Evolutionary conservation across 176 grass and related monocot species (phyloP), one percentile per base, ranked within the genome.

Genomic region (Puccinellia tenuiflora): DNA sequence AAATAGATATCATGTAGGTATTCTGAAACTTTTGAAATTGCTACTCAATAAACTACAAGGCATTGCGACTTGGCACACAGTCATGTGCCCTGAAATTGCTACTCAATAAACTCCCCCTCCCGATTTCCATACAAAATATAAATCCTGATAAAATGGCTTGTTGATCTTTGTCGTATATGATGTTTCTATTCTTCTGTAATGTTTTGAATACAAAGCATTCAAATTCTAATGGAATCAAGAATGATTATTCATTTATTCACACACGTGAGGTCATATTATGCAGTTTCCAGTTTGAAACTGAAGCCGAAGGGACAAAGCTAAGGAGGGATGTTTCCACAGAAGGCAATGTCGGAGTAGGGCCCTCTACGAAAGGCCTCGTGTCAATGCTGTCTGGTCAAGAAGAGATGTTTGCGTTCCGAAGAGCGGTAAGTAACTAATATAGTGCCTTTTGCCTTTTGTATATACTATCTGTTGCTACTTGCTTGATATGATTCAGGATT

Each of bases 251-350:
- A 67, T 67, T 21, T 21, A 31, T 18, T 81, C 7, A 81, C 59
- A 81, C 59, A 56, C 8, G 22, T 16, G 73, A 69, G 5, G 47
- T 46, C 20, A 46, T 64, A 72, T 40, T 76, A 83, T 84, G 86
- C 88, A 94, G 95, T 81, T 94, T 97, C 66, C 92, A 97, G 50
- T 97, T 97, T 76, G 95, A 97, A 87, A 91, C 92, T 66, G 95
- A 97, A 47, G 82, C 86, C 1, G 92, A 97, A 88, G 90, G 86
- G 21, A 83, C 85, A 47, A 97, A 76, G 62, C 82, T 97, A 59
- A 88, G 92, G 34, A 89, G 88, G 79, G 92, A 97, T 92, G 95
- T 97, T 65, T 84, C 71, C 37, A 86, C 90, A 71, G 56, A 39
- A 85, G 95, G 95, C n/a, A 92, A 83, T 76, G 71, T 85, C 61